Percentiles rank a stretch among this genome's conserved stretches.
Conservation (phyloP, 2,329 filamentous ascomycete species). For the Curvularia eragrostidis region DNA sequence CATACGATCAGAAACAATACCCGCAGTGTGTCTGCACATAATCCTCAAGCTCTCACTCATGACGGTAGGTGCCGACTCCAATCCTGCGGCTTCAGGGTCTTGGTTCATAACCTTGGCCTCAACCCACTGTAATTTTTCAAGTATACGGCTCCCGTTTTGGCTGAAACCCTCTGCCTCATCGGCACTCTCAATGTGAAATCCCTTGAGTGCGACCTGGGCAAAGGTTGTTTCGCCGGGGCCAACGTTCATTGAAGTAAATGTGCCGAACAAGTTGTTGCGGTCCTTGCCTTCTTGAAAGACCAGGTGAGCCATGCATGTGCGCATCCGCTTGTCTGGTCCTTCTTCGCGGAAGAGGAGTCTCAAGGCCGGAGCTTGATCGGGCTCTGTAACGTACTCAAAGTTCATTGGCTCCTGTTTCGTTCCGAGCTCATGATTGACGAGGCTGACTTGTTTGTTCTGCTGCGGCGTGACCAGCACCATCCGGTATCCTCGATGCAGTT, state of each 20-base stretch:
- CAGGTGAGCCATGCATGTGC: slow-evolving; percentile 71
- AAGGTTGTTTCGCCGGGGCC: slow-evolving; percentile 72
- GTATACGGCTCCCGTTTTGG: slow-evolving; percentile 49
- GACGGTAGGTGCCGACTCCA: slow-evolving; percentile 70
- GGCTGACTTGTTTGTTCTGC: slow-evolving; percentile 77
- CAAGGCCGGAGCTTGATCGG: slow-evolving; percentile 72
- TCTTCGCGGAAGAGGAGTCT: slow-evolving; percentile 72
- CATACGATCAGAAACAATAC: slow-evolving; percentile 81
- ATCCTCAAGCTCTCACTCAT: slow-evolving; percentile 78
- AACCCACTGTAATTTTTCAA: slow-evolving; percentile 65
- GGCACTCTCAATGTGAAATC: slow-evolving; percentile 68
- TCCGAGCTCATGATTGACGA: slow-evolving; percentile 72
- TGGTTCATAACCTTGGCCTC: slow-evolving; percentile 75
- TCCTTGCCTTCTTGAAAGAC: slow-evolving; percentile 78
- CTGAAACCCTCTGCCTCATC: slow-evolving; percentile 55
- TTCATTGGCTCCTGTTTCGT: slow-evolving; percentile 70
- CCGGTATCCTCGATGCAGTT: slow-evolving; percentile 79
- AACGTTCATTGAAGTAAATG: slow-evolving; percentile 75
- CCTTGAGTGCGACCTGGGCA: slow-evolving; percentile 70
- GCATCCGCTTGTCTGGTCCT: slow-evolving; percentile 54
- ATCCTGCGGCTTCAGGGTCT: slow-evolving; percentile 62
- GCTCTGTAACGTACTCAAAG: slow-evolving; percentile 68
- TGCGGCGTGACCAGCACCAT: slow-evolving; percentile 79
- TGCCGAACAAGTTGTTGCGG: slow-evolving; percentile 72
- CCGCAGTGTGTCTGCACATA: slow-evolving; percentile 75